Base-by-base conservation (phyloP, 179 eudicot species). In the Silene vulgaris region DNA sequence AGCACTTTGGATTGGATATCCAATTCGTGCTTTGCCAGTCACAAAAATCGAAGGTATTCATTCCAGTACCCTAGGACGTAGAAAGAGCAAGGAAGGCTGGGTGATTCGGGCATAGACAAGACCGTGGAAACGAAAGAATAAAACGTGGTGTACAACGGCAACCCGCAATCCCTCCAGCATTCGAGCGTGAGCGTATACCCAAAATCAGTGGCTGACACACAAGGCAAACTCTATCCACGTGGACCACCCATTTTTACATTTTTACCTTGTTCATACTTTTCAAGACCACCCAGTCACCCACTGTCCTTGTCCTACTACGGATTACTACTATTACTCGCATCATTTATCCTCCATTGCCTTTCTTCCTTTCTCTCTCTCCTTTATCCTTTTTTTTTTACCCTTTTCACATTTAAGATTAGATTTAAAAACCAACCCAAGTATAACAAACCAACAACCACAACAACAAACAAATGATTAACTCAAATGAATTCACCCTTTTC, bases 181-280 rank as follows among this genome's bases (percentile, higher is more conserved):
- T 74, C 71, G 37, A 32, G 37, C 37, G 37, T 32, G 74, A 71
- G 43, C 83, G 65, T 65, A 69, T 23, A 59, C 79, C 40, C 17
- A 37, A 6, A 37, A 7, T 37, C 1, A 37, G 37, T 50, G n/a
- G n/a, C 21, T 74, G 80, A 67, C 84, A 76, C 85, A 37, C 37
- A 21, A 66, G 78, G 78, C 84, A 76, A 30, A 37, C 76, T 43
- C 75, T 72, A 69, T 79, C 86, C 88, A 83, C 88, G 85, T 83
- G 84, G 67, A 81, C 82, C 65, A 63, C 77, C 74, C 72, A 75
- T 37, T 59, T 52, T 50, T 43, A 54, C 48, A 17, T 32, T 32
- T 32, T 32, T 32, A 32, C 37, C 4, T 3, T 35, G 20, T 54
- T 26, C 75, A 52, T 14, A 26, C 75, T 72, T 50, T 50, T 11